phyloP scores from a whole-genome alignment of 345 rosid species.

The Eucalyptus albens region DNA sequence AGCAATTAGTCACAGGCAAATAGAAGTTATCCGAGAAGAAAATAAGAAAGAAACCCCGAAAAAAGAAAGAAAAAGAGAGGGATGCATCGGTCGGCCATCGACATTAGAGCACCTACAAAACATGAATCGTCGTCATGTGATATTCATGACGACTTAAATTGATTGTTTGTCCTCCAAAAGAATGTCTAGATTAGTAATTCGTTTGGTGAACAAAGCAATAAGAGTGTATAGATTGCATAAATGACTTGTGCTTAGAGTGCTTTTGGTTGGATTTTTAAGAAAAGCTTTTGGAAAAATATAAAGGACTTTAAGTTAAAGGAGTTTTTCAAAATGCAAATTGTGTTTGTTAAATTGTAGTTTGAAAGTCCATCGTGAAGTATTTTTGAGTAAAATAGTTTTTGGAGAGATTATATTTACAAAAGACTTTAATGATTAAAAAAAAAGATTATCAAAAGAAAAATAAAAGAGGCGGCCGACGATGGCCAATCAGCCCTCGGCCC shows the following conservation, averaged over 20 bases:
- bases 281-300: too few relatives aligned
- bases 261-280: too few relatives aligned
- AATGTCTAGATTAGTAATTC: not conserved
- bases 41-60: not conserved
- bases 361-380: rapidly evolving
- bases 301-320: rapidly evolving
- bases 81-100: not conserved
- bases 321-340: too few relatives aligned
- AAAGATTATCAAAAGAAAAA: too few relatives aligned
- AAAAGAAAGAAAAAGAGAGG: rapidly evolving
- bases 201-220: not conserved
- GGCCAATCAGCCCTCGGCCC: too few relatives aligned
- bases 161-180: not conserved
- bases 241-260: not conserved
- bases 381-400: too few relatives aligned
- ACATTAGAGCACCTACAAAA: not conserved
- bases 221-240: not conserved
- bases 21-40: not conserved
- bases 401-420: too few relatives aligned
- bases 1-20: not conserved
- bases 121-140: not conserved
- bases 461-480: too few relatives aligned
- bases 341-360: too few relatives aligned
- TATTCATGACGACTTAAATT: too few relatives aligned
- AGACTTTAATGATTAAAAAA: too few relatives aligned